A percentile compares a stretch with the other conserved stretches of the same genome.
Evolutionary conservation across 2,329 filamentous ascomycete genomes (phyloP).

Genomic region (Trichoderma sp.): DNA sequence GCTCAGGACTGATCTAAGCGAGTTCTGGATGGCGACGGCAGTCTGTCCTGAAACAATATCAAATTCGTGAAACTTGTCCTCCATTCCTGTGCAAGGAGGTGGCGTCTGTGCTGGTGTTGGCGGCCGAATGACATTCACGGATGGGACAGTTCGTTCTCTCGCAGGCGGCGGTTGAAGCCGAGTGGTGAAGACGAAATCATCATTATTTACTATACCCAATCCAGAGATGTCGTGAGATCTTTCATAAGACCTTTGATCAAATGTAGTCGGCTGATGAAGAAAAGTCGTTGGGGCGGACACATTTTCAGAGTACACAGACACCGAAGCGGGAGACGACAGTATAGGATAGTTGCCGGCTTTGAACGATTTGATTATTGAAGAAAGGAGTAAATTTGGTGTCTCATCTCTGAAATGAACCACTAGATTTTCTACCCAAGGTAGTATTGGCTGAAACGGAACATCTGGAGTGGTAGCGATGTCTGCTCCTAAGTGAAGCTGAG

Average conservation of each 20-base stretch:
- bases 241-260: not conserved
- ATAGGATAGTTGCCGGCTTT: slow-evolving; percentile 31
- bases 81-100: slow-evolving; percentile 32
- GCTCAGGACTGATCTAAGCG: slow-evolving; percentile 52
- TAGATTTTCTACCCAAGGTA: slow-evolving; percentile 56
- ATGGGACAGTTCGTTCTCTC: slow-evolving; percentile 23
- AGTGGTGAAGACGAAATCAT: slow-evolving; percentile 47
- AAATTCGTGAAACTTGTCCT: slow-evolving; percentile 48
- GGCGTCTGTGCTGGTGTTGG: slow-evolving; percentile 47
- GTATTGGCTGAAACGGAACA: slow-evolving; percentile 41
- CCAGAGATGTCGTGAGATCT: not conserved
- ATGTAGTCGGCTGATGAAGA: slow-evolving; percentile 22
- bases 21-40: slow-evolving; percentile 56
- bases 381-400: slow-evolving; percentile 42
- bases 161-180: slow-evolving; percentile 31
- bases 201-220: slow-evolving; percentile 21
- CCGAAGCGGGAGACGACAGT: slow-evolving; percentile 26
- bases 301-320: slow-evolving; percentile 24
- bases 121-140: slow-evolving; percentile 34
- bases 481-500: slow-evolving; percentile 40
- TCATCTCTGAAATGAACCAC: slow-evolving; percentile 54
- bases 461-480: slow-evolving; percentile 32
- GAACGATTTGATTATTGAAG: slow-evolving; percentile 48
- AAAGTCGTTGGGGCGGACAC: slow-evolving; percentile 30
- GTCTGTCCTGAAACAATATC: slow-evolving; percentile 42